Evolutionary conservation across 2,329 filamentous ascomycete species (phyloP).

Genomic region (Colletotrichum sp.): DNA sequence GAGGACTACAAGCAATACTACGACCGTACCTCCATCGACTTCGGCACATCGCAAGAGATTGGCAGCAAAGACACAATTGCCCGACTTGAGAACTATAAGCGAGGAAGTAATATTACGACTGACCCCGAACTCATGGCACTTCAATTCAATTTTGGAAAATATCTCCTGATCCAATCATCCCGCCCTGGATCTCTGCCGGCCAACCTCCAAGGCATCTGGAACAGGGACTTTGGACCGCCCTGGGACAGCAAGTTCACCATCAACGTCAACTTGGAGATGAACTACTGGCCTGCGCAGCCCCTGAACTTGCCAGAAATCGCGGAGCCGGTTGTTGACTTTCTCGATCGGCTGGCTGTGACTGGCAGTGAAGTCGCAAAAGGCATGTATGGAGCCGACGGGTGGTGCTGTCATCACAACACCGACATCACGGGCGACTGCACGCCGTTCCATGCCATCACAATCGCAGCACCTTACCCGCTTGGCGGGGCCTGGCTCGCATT

Average conservation of each 20-base stretch:
- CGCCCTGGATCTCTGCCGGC: constrained; percentile 27
- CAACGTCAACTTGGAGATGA: constrained; percentile 59
- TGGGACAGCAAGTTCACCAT: constrained; percentile 57
- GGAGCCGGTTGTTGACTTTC: constrained; percentile 40
- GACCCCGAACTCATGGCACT: constrained; percentile 29
- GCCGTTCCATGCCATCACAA: neutral
- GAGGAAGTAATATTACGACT: neutral
- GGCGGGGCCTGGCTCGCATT: constrained; percentile 1
- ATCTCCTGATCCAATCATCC: constrained; percentile 36
- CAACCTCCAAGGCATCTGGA: constrained; percentile 51
- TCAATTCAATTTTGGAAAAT: constrained; percentile 37
- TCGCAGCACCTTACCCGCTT: constrained; percentile 9
- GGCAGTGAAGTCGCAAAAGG: constrained; percentile 34
- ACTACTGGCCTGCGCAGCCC: constrained; percentile 49
- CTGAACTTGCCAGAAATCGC: constrained; percentile 34
- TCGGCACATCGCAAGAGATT: constrained; percentile 17
- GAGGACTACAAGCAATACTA: constrained; percentile 15
- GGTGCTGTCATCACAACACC: constrained; percentile 40
- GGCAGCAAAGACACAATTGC: constrained; percentile 4
- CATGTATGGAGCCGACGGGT: constrained; percentile 40
- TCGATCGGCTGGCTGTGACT: constrained; percentile 36
- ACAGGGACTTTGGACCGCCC: constrained; percentile 41
- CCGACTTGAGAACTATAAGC: neutral
- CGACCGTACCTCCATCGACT: constrained; percentile 10
- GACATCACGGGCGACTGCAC: constrained; percentile 35